These are phyloP conservation scores for Parsonsia alboflavescens DNA, from an alignment of 257 asterid species.

Conservation along the genomic window DNA sequence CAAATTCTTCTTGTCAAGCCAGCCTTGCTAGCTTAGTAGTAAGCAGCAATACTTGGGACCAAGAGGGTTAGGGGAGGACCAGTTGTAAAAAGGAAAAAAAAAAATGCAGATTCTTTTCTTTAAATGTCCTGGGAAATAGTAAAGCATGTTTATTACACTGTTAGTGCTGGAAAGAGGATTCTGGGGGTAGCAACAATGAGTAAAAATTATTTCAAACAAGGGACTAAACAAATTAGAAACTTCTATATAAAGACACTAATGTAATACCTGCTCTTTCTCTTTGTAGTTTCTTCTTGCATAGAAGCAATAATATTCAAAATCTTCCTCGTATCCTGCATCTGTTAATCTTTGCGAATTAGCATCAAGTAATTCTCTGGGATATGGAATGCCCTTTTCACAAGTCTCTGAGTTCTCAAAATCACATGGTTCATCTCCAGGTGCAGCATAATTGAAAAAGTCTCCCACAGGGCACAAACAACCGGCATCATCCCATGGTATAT, in stretches of 20 bases:
- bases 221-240: background rate
- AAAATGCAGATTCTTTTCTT: background rate
- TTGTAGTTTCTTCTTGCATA: slow-evolving; percentile 65
- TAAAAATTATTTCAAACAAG: background rate
- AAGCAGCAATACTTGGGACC: no score
- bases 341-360: slow-evolving; percentile 40
- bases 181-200: background rate
- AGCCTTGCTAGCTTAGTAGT: no score
- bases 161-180: background rate
- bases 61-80: no score
- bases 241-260: background rate
- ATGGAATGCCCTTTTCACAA: slow-evolving; percentile 9
- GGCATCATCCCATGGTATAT: slow-evolving; percentile 76
- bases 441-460: slow-evolving; percentile 84
- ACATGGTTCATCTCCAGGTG: slow-evolving; percentile 57
- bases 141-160: background rate
- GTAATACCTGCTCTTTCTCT: slow-evolving; percentile 77
- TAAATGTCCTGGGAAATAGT: background rate
- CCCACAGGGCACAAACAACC: slow-evolving; percentile 96
- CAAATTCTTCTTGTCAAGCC: no score
- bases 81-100: no score
- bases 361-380: slow-evolving; percentile 19
- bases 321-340: slow-evolving; percentile 72
- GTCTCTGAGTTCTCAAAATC: slow-evolving; percentile 20
- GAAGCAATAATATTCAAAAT: slow-evolving; percentile 60